phyloP scores from a whole-genome alignment of 108 stramenopile genomes.

The Cyclotella sp. region DNA sequence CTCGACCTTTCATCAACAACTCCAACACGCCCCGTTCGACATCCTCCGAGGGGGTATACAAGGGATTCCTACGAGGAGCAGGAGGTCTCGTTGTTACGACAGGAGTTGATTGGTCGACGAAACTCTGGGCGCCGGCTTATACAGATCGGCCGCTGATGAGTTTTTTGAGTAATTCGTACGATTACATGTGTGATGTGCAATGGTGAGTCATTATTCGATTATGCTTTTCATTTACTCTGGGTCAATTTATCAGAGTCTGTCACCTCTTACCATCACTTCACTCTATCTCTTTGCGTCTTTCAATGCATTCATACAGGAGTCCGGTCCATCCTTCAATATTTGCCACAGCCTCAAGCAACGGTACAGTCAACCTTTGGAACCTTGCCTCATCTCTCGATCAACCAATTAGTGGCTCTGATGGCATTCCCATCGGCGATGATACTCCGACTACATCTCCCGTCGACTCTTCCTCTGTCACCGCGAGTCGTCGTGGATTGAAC shows the following conservation, averaged over 20 bases:
- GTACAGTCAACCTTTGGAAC: constrained; percentile 87
- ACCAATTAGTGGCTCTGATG: constrained; percentile 80
- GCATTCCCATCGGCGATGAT: constrained; percentile 62
- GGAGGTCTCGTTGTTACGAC: constrained; percentile 79
- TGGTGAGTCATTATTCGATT: constrained; percentile 60
- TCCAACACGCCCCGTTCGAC: constrained; percentile 27
- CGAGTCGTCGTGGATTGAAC: constrained; percentile 65
- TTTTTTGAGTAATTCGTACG: constrained; percentile 84
- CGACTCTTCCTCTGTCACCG: not conserved
- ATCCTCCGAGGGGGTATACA: constrained; percentile 52
- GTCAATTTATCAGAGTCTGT: too few species aligned
- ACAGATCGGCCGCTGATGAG: constrained; percentile 73
- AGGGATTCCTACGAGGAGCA: constrained; percentile 77
- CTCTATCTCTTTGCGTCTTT: not conserved
- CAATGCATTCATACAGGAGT: constrained; percentile 44
- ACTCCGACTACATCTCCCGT: not conserved
- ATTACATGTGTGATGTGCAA: constrained; percentile 92
- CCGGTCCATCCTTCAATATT: constrained; percentile 84
- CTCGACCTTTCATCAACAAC: constrained; percentile 50
- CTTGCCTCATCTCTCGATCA: constrained; percentile 80
- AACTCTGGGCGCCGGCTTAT: constrained; percentile 89
- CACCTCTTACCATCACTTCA: not conserved
- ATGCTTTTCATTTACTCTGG: not conserved
- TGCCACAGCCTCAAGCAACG: constrained; percentile 86
- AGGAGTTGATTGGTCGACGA: constrained; percentile 91